Conservation (phyloP, 768 basidiomycete species). For the Rhodotorula paludigena region DNA sequence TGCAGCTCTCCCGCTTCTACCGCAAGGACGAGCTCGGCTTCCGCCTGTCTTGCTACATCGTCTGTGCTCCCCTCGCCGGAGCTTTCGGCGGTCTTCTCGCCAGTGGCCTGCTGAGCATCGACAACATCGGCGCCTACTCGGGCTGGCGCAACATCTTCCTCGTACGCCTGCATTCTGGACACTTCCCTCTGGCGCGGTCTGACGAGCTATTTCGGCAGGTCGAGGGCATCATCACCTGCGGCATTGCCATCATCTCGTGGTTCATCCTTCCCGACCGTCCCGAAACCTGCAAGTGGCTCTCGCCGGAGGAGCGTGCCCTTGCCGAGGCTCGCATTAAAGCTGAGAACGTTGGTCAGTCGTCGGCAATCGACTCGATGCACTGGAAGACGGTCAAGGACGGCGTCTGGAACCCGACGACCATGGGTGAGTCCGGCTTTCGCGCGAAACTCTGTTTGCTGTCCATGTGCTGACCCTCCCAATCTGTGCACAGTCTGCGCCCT, state of each 20-base stretch:
- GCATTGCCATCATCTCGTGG: slow-evolving; percentile 16
- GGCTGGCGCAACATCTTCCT: slow-evolving; percentile 8
- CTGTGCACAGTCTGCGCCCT: slow-evolving; percentile 7
- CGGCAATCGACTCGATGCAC: slow-evolving; percentile 38
- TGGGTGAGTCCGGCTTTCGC: background rate
- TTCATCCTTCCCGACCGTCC: slow-evolving; percentile 32
- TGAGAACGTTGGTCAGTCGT: slow-evolving; percentile 38
- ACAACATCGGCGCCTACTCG: background rate
- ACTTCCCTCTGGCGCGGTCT: no score
- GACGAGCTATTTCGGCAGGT: slow-evolving; percentile 16
- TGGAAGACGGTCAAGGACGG: slow-evolving; percentile 17
- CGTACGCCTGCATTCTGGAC: no score
- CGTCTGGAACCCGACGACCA: slow-evolving; percentile 28
- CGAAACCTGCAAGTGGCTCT: slow-evolving; percentile 30
- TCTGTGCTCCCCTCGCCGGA: slow-evolving; percentile 39
- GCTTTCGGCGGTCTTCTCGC: slow-evolving; percentile 42
- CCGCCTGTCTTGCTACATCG: slow-evolving; percentile 26
- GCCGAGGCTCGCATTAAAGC: slow-evolving; percentile 37
- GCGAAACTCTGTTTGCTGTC: background rate
- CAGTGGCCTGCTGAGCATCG: slow-evolving; percentile 26
- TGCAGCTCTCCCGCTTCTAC: slow-evolving; percentile 7
- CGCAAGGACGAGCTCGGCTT: slow-evolving; percentile 39
- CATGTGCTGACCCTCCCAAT: background rate
- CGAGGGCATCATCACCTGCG: slow-evolving; percentile 37
- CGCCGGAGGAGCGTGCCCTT: slow-evolving; percentile 28